Evolutionary conservation across 257 asterid species (phyloP).

Genomic region (Plantago major): DNA sequence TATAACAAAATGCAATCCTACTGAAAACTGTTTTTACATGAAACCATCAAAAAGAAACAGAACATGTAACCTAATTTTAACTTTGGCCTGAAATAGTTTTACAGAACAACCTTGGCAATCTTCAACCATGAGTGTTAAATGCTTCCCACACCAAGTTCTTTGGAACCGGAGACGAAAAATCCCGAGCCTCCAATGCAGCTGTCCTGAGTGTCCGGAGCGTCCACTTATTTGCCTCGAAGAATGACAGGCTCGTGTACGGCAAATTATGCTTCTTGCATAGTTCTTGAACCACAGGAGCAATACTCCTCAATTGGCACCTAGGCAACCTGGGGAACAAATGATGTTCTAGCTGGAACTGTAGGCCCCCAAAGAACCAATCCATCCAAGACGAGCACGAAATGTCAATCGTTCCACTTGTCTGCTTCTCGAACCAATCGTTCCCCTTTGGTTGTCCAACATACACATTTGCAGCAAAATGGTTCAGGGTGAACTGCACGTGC

Average conservation of each 20-base stretch:
- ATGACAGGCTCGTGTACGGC: constrained; percentile 58
- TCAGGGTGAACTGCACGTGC: constrained; percentile 40
- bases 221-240: constrained; percentile 53
- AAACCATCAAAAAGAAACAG: too few relatives aligned
- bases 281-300: constrained; percentile 49
- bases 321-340: constrained; percentile 45
- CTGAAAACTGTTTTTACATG: too few relatives aligned
- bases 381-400: constrained; percentile 32
- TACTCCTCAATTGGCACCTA: constrained; percentile 64
- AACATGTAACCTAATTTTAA: too few relatives aligned
- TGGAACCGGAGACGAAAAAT: constrained; percentile 41
- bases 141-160: constrained; percentile 82
- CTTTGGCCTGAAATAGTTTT: too few relatives aligned
- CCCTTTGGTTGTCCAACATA: constrained; percentile 39
- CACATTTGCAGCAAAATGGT: constrained; percentile 39
- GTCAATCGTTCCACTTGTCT: constrained; percentile 41
- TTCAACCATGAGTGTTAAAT: constrained; percentile 73
- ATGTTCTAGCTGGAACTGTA: constrained; percentile 86
- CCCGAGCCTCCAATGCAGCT: constrained; percentile 75
- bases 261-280: constrained; percentile 64
- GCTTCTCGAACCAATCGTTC: constrained; percentile 43
- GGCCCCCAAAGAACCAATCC: constrained; percentile 81
- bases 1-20: too few relatives aligned
- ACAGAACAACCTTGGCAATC: background rate
- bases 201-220: constrained; percentile 50